Percentiles rank a stretch among this genome's conserved stretches.
Conservation (phyloP, 2,329 filamentous ascomycete genomes). For the Fusarium xylarioides region DNA sequence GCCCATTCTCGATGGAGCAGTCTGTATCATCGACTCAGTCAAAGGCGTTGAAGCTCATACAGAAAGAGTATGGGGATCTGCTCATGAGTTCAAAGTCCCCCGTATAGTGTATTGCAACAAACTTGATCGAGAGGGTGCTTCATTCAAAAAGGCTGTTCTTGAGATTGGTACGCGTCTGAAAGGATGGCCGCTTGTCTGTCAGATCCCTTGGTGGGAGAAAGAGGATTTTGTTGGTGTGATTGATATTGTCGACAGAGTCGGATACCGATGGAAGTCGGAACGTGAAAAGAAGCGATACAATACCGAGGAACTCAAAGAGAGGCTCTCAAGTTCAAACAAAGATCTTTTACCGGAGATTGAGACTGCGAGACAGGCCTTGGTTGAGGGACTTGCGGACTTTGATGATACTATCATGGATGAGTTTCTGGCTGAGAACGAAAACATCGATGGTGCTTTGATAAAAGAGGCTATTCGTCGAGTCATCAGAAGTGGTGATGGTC, state of each 20-base stretch:
- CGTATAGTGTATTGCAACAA: conserved; percentile 82
- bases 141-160: conserved; percentile 82
- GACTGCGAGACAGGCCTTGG: conserved; percentile 77
- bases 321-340: conserved; percentile 57
- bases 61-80: conserved; percentile 94
- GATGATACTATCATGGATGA: conserved; percentile 87
- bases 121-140: conserved; percentile 79
- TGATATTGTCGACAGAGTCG: conserved; percentile 80
- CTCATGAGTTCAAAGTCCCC: conserved; percentile 85
- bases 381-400: conserved; percentile 87
- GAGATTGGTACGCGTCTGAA: conserved; percentile 83
- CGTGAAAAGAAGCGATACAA: conserved; percentile 51
- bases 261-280: conserved; percentile 72
- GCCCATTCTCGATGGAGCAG: conserved; percentile 85
- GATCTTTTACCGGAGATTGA: conserved; percentile 73
- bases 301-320: conserved; percentile 45
- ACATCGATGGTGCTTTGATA: conserved; percentile 75
- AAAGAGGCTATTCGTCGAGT: conserved; percentile 78
- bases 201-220: conserved; percentile 93
- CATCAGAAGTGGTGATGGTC: conserved; percentile 73
- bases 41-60: conserved; percentile 97
- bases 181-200: conserved; percentile 89
- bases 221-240: conserved; percentile 84
- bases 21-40: conserved; percentile 93
- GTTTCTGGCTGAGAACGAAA: conserved; percentile 80